phyloP scores from a whole-genome alignment of 2,329 filamentous ascomycete species.

The Rhynchosporium secalis region DNA sequence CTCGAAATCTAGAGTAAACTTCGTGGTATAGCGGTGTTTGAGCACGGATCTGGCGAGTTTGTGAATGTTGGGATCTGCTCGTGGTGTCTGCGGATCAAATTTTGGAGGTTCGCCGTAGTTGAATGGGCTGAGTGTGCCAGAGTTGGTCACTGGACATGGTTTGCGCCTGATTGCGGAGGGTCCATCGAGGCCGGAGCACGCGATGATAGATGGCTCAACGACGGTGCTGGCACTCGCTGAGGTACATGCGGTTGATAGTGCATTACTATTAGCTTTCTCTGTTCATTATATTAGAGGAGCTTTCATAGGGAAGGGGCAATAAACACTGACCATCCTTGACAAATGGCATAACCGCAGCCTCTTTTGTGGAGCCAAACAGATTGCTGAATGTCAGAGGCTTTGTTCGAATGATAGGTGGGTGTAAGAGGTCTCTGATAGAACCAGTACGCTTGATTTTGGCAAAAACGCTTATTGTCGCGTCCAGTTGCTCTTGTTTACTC shows the following conservation, averaged over 20 bases:
- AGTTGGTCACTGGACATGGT: constrained; percentile 6
- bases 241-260: neutral
- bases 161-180: constrained; percentile 9
- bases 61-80: constrained; percentile 1
- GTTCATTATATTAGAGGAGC: neutral
- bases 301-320: neutral
- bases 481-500: constrained; percentile 13
- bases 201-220: neutral
- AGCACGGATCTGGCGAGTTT: constrained; percentile 11
- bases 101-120: neutral
- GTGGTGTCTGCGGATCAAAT: constrained; percentile 19
- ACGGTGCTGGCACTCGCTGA: neutral
- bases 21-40: constrained; percentile 17
- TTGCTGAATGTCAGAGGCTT: constrained; percentile 18
- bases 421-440: constrained; percentile 12
- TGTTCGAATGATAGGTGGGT: constrained; percentile 15
- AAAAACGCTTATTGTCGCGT: constrained; percentile 19
- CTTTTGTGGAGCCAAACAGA: constrained; percentile 7
- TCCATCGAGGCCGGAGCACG: neutral
- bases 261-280: neutral
- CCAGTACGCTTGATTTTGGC: constrained; percentile 9
- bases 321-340: neutral
- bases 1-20: constrained; percentile 18
- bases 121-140: constrained; percentile 1
- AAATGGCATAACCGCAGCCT: neutral